A percentile compares a stretch with the other conserved stretches of the same genome.
Conservation (phyloP, 1,139 yeast species). For the Hemisphaericaspora xylofermentans region DNA sequence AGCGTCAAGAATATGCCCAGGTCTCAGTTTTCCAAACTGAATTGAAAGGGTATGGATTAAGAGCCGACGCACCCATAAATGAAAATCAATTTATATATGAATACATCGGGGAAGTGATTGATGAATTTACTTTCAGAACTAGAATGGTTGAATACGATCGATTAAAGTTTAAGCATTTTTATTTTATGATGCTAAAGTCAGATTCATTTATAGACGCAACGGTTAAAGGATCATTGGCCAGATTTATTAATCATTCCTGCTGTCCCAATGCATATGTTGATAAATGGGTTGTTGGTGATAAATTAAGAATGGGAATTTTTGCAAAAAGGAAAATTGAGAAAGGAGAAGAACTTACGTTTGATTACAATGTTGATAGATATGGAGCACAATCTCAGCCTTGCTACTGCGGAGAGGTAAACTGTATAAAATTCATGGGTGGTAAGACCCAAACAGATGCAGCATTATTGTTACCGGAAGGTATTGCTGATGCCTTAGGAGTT, state of each 20-base stretch:
- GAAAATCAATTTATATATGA: conserved; percentile 78
- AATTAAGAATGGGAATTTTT: conserved; percentile 91
- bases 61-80: conserved; percentile 61
- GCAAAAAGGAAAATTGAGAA: conserved; percentile 68
- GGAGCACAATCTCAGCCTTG: conserved; percentile 95
- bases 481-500: conserved; percentile 85
- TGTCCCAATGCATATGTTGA: conserved; percentile 92
- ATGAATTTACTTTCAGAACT: conserved; percentile 65
- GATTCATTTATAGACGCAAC: conserved; percentile 96
- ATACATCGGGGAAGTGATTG: conserved; percentile 91
- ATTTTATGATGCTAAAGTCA: conserved; percentile 95
- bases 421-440: conserved; percentile 93
- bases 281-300: conserved; percentile 94
- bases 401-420: conserved; percentile 89
- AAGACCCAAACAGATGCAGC: conserved; percentile 94
- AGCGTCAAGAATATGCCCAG: conserved; percentile 64
- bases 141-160: conserved; percentile 75
- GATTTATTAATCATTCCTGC: conserved; percentile 95
- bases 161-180: conserved; percentile 78
- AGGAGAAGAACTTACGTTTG: conserved; percentile 94
- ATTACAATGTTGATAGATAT: conserved; percentile 93
- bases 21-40: conserved; percentile 81
- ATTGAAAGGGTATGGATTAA: conserved; percentile 83
- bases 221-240: conserved; percentile 76
- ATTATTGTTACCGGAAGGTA: conserved; percentile 73